phyloP scores from a whole-genome alignment of 2,329 filamentous ascomycete genomes.

The Calonectria pteridis region DNA sequence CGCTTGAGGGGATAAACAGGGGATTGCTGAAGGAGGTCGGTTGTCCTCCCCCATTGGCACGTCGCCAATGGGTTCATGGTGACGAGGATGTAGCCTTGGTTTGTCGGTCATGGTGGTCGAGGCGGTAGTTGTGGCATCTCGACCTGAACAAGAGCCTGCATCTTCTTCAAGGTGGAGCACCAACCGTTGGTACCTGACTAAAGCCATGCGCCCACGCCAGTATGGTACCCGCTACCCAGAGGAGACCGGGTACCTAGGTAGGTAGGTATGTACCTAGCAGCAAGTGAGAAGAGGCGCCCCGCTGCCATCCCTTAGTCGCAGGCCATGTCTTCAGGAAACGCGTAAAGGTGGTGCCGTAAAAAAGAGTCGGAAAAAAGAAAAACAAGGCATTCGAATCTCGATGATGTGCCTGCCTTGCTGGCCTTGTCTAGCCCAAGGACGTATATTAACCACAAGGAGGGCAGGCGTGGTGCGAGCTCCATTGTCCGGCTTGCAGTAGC shows the following conservation, averaged over 20 bases:
- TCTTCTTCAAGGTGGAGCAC: neutral
- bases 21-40: neutral
- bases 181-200: conserved; percentile 20
- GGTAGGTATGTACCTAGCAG: neutral
- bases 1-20: neutral
- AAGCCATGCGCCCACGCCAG: neutral
- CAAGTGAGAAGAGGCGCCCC: neutral
- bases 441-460: neutral
- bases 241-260: neutral
- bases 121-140: neutral
- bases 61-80: neutral
- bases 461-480: conserved; percentile 11
- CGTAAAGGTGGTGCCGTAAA: neutral
- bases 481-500: conserved; percentile 41
- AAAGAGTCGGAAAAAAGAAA: neutral
- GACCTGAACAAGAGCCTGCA: neutral
- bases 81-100: neutral
- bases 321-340: neutral
- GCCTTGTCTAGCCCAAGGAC: neutral
- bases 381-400: neutral
- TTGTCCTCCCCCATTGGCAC: neutral
- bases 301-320: neutral
- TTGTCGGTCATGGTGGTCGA: conserved; percentile 1
- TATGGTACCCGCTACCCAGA: neutral
- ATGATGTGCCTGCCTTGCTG: neutral